These are phyloP conservation scores for Fennellomyces sp. DNA, from an alignment of 371 early-diverging fungal species.

Conservation along the genomic window DNA sequence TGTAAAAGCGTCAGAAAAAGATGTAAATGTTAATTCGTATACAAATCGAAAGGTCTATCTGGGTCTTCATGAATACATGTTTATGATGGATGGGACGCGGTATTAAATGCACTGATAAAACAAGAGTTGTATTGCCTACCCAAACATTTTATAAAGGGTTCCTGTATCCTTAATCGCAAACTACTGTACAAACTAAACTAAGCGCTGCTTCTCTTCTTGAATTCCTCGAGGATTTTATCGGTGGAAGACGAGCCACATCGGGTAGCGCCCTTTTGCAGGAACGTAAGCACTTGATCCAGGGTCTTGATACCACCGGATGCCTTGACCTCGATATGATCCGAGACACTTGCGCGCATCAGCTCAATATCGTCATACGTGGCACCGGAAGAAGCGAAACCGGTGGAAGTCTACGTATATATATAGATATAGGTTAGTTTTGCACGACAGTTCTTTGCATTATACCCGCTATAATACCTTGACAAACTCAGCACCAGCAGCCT, in stretches of 20 bases:
- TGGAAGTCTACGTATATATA: constrained; percentile 44
- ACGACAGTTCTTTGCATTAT: background rate
- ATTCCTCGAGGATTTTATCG: constrained; percentile 60
- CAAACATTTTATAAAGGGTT: too few relatives aligned
- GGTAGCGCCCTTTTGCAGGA: constrained; percentile 61
- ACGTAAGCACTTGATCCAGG: constrained; percentile 60
- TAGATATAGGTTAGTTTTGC: background rate
- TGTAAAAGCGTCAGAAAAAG: too few relatives aligned
- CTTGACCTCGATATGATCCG: constrained; percentile 56
- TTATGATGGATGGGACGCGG: too few relatives aligned
- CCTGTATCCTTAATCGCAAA: too few relatives aligned
- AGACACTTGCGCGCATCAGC: constrained; percentile 57
- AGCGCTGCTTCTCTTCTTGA: constrained; percentile 29
- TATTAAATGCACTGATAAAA: too few relatives aligned
- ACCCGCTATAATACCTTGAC: constrained; percentile 45
- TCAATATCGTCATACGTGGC: constrained; percentile 57
- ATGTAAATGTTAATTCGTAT: too few relatives aligned
- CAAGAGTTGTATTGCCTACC: too few relatives aligned
- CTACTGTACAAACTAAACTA: too few relatives aligned
- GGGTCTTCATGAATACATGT: too few relatives aligned
- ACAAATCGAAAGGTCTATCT: too few relatives aligned
- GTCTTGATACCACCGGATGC: constrained; percentile 70
- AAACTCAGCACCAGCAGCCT: constrained; percentile 65
- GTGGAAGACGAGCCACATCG: constrained; percentile 69
- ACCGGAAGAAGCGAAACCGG: constrained; percentile 66